Percentiles rank a stretch among this genome's conserved stretches.
These are phyloP conservation scores for Amanita jacksonii DNA, from an alignment of 768 basidiomycete genomes.

Conservation along the genomic window DNA sequence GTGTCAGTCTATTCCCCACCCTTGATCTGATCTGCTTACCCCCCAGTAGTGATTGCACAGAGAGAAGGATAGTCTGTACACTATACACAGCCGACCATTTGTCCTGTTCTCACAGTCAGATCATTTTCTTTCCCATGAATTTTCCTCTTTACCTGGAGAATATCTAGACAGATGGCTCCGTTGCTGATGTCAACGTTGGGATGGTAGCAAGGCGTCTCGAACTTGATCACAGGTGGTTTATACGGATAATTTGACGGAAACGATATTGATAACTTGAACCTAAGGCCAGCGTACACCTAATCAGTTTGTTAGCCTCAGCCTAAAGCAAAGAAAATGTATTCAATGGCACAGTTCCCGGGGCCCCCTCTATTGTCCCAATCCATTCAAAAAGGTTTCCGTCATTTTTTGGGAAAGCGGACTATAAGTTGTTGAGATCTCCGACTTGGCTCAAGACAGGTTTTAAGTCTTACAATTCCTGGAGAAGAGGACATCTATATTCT, in stretches of 20 bases:
- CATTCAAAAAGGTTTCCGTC: slow-evolving; percentile 87
- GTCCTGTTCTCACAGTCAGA: slow-evolving; percentile 39
- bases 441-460: neutral
- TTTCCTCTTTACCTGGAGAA: slow-evolving; percentile 52
- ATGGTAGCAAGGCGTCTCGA: slow-evolving; percentile 85
- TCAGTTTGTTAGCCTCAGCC: neutral
- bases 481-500: slow-evolving; percentile 71
- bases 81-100: slow-evolving; percentile 94
- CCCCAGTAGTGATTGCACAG: slow-evolving; percentile 80
- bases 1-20: slow-evolving; percentile 3
- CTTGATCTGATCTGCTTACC: slow-evolving; percentile 37
- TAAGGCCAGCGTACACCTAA: slow-evolving; percentile 70
- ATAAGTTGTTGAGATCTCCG: neutral
- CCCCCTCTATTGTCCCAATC: slow-evolving; percentile 83
- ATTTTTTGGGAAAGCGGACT: slow-evolving; percentile 87
- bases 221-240: slow-evolving; percentile 75
- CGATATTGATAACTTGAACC: slow-evolving; percentile 74
- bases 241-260: slow-evolving; percentile 90
- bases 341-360: slow-evolving; percentile 54
- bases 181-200: slow-evolving; percentile 79
- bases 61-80: slow-evolving; percentile 82
- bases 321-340: neutral
- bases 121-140: neutral
- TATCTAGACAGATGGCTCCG: slow-evolving; percentile 80
- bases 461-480: slow-evolving; percentile 66